Evolutionary conservation across 495 filamentous ascomycete genomes (phyloP).

Genomic region (Opeltia flavorubescens): DNA sequence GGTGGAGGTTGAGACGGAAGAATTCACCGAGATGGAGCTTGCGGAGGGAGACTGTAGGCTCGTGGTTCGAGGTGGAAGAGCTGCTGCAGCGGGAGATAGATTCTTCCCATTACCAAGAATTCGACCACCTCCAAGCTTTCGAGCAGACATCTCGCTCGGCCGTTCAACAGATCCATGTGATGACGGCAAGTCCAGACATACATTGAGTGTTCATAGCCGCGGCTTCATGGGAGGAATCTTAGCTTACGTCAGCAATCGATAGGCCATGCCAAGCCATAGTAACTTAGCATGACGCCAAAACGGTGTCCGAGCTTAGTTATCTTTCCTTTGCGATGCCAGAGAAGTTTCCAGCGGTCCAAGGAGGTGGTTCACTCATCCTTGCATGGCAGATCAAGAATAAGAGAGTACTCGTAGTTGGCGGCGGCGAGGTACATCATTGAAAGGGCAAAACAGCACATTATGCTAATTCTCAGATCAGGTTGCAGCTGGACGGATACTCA

Average conservation of each 20-base stretch:
- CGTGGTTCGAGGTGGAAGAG: conserved; percentile 39
- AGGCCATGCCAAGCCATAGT: not conserved
- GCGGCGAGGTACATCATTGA: conserved; percentile 57
- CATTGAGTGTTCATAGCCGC: too few relatives aligned
- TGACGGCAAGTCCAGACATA: not conserved
- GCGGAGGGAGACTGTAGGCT: conserved; percentile 44
- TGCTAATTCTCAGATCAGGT: conserved; percentile 41
- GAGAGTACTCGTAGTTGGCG: conserved; percentile 73
- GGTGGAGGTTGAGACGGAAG: conserved; percentile 44
- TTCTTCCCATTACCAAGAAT: conserved; percentile 71
- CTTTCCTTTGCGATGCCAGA: conserved; percentile 29
- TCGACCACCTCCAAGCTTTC: conserved; percentile 78
- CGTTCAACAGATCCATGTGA: conserved; percentile 1
- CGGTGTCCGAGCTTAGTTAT: too few relatives aligned
- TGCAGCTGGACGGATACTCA: conserved; percentile 82
- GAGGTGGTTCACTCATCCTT: conserved; percentile 81
- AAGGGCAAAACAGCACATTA: conserved; percentile 5
- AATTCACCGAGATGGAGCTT: conserved; percentile 46
- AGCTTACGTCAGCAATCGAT: conserved; percentile 3
- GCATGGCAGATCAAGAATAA: conserved; percentile 89
- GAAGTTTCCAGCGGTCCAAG: conserved; percentile 65
- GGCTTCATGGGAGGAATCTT: not conserved
- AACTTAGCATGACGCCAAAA: not conserved
- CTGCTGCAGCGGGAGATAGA: conserved; percentile 52
- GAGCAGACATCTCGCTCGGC: conserved; percentile 51